Evolutionary conservation across 2,329 filamentous ascomycete genomes (phyloP).

Genomic region (Aspergillus clavatus): DNA sequence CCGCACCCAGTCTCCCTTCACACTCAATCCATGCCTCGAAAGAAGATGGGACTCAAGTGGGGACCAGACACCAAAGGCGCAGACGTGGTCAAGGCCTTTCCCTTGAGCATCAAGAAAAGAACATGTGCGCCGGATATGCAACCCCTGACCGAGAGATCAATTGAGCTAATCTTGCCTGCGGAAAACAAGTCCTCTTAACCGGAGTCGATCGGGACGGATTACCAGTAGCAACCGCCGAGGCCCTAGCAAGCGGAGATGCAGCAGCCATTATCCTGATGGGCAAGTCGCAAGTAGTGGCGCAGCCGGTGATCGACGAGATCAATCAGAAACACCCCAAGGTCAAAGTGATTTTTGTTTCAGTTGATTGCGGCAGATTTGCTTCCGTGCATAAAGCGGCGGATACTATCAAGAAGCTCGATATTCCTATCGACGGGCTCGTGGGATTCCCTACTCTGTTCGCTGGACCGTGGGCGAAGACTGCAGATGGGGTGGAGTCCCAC

Average conservation of each 20-base stretch:
- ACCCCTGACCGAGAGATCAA: neutral
- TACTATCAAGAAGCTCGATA: slow-evolving; percentile 10
- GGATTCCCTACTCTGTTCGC: slow-evolving; percentile 18
- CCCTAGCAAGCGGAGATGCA: slow-evolving; percentile 24
- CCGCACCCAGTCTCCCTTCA: neutral
- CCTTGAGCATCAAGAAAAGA: slow-evolving; percentile 24
- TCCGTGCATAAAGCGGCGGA: slow-evolving; percentile 16
- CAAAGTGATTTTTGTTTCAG: slow-evolving; percentile 19
- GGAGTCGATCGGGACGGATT: slow-evolving; percentile 22
- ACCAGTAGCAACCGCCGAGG: slow-evolving; percentile 23
- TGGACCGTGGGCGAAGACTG: slow-evolving; percentile 15
- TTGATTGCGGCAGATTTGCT: slow-evolving; percentile 11
- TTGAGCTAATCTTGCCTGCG: neutral
- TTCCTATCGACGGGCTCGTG: slow-evolving; percentile 21
- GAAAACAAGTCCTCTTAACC: slow-evolving; percentile 22
- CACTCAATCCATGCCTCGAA: neutral
- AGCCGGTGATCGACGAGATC: slow-evolving; percentile 22
- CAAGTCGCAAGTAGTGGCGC: slow-evolving; percentile 19
- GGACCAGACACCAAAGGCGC: slow-evolving; percentile 23
- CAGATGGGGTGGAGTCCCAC: slow-evolving; percentile 22
- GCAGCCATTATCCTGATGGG: slow-evolving; percentile 27
- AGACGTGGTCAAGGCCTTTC: slow-evolving; percentile 28
- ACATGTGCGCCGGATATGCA: slow-evolving; percentile 19
- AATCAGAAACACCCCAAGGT: slow-evolving; percentile 17
- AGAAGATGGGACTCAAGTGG: neutral